These are phyloP conservation scores for Globisporangium alternatum DNA, from an alignment of 352 stramenopile genomes.

Conservation along the genomic window DNA sequence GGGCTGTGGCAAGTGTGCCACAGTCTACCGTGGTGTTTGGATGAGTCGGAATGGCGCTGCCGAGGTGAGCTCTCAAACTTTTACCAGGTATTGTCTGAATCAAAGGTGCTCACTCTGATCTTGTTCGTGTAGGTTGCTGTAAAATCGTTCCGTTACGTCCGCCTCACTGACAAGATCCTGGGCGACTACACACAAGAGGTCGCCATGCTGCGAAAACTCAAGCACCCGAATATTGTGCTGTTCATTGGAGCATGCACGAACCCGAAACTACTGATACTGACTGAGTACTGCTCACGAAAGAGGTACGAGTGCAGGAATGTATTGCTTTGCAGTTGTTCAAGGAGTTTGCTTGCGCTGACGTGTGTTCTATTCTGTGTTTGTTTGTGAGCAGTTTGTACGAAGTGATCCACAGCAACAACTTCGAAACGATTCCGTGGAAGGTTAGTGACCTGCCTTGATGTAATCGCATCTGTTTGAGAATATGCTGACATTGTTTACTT, in stretches of 20 bases:
- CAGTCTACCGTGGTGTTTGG: slow-evolving; percentile 85
- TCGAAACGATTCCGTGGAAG: slow-evolving; percentile 88
- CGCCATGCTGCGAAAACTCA: slow-evolving; percentile 80
- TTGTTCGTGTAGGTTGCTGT: slow-evolving; percentile 55
- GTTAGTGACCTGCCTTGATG: slow-evolving; percentile 20
- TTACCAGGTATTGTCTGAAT: neutral
- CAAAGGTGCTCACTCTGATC: neutral
- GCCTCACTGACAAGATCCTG: slow-evolving; percentile 87
- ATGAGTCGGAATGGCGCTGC: slow-evolving; percentile 80
- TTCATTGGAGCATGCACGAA: slow-evolving; percentile 90
- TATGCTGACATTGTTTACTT: neutral
- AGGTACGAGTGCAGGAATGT: too few relatives aligned
- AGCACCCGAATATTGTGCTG: slow-evolving; percentile 89
- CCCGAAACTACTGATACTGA: slow-evolving; percentile 88
- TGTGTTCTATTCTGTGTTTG: neutral
- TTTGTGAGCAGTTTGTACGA: slow-evolving; percentile 66
- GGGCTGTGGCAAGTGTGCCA: slow-evolving; percentile 81
- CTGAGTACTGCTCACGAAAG: slow-evolving; percentile 87
- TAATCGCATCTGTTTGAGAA: neutral
- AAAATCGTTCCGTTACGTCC: slow-evolving; percentile 86
- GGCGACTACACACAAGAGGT: slow-evolving; percentile 86
- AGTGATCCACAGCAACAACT: slow-evolving; percentile 89
- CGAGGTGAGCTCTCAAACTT: slow-evolving; percentile 34
- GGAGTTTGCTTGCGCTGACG: neutral
- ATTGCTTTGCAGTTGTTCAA: too few relatives aligned